Percentiles rank a stretch among this genome's conserved stretches.
phyloP scores from a whole-genome alignment of 768 basidiomycete genomes.

The Chalciporus piperatus region DNA sequence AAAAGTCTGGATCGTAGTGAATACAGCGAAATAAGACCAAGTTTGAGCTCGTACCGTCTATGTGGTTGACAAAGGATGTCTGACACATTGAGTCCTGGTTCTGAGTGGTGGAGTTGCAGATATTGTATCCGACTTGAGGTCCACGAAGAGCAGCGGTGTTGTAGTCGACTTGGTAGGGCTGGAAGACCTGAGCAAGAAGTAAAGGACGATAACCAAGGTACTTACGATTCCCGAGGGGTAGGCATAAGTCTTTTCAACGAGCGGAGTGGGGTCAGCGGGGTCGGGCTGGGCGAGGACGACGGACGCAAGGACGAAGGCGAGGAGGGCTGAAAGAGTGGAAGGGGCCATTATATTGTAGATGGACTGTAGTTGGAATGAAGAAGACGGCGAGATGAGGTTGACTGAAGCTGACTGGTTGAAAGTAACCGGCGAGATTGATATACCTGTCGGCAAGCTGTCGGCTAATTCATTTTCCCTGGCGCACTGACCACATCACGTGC shows the following conservation, averaged over 20 bases:
- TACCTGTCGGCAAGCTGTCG: slow-evolving; percentile 22
- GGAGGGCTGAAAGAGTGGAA: slow-evolving; percentile 39
- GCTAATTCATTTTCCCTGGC: slow-evolving; percentile 9
- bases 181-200: not conserved
- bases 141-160: slow-evolving; percentile 46
- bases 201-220: not conserved
- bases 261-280: slow-evolving; percentile 44
- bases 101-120: slow-evolving; percentile 65
- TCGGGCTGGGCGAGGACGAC: slow-evolving; percentile 32
- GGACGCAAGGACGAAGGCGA: slow-evolving; percentile 33
- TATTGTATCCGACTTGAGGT: slow-evolving; percentile 61
- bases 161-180: slow-evolving; percentile 53
- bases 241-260: slow-evolving; percentile 44
- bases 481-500: slow-evolving; percentile 31
- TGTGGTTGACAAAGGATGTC: slow-evolving; percentile 62
- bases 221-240: slow-evolving; percentile 46
- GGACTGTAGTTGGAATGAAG: not conserved
- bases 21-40: not conserved
- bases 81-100: slow-evolving; percentile 65
- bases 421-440: slow-evolving; percentile 10
- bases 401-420: not conserved
- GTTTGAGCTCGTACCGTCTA: slow-evolving; percentile 33
- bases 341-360: slow-evolving; percentile 32
- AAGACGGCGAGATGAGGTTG: no score
- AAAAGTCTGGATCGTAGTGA: slow-evolving; percentile 51